phyloP scores from a whole-genome alignment of 805 yeast species.

The Saccharomycopsis sp. region DNA sequence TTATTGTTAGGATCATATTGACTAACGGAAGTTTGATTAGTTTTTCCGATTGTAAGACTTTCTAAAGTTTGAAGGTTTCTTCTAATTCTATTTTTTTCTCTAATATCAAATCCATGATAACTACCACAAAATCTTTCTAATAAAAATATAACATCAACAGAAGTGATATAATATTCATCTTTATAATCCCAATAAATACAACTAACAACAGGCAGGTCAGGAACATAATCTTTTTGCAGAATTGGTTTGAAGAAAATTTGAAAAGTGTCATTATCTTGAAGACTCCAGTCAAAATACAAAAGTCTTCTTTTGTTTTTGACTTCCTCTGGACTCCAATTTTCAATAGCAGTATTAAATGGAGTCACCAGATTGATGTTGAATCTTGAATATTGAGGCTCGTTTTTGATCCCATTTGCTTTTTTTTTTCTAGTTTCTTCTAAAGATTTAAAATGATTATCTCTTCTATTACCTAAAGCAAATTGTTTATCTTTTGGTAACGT shows the following conservation, averaged over 20 bases:
- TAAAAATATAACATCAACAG: conserved; percentile 51
- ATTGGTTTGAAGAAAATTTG: conserved; percentile 29
- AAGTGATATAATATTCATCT: conserved; percentile 36
- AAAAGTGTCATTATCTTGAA: conserved; percentile 13
- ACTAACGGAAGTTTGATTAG: conserved; percentile 20
- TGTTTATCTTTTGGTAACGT: conserved; percentile 1
- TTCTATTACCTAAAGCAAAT: neutral
- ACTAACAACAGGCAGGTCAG: conserved; percentile 37
- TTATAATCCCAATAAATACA: conserved; percentile 50
- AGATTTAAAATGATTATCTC: too few relatives aligned
- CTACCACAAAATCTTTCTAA: conserved; percentile 38
- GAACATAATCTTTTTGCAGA: conserved; percentile 26
- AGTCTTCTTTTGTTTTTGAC: conserved; percentile 33
- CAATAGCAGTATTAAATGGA: conserved; percentile 20
- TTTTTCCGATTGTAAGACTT: conserved; percentile 49
- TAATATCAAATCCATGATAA: conserved; percentile 41
- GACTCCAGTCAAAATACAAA: conserved; percentile 34
- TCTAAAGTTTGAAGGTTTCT: conserved; percentile 54
- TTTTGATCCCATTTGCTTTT: neutral
- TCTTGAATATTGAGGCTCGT: neutral
- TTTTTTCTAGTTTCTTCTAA: too few relatives aligned
- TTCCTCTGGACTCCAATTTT: conserved; percentile 39
- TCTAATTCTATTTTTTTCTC: conserved; percentile 60
- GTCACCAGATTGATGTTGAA: neutral
- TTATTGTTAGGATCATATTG: neutral